phyloP scores from a whole-genome alignment of 768 basidiomycete genomes.

The Tephrocybe sp. region DNA sequence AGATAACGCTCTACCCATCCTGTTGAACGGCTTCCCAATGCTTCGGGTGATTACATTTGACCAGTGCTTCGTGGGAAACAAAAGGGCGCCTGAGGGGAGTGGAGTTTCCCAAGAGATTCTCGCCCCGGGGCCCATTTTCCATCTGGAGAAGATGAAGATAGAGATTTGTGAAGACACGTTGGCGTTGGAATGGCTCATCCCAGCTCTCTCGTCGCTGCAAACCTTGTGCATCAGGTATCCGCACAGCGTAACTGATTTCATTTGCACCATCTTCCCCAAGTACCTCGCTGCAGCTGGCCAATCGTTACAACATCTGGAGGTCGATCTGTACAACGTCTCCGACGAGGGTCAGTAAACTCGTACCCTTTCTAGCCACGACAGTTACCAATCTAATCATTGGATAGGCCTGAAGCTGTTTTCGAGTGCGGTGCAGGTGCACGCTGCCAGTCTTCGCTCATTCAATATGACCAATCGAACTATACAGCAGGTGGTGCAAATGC shows the following conservation, averaged over 20 bases:
- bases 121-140: background rate
- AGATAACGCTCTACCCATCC: slow-evolving; percentile 10
- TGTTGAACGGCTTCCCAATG: slow-evolving; percentile 14
- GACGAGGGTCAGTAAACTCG: background rate
- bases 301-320: slow-evolving; percentile 5
- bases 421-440: slow-evolving; percentile 2
- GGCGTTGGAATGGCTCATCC: slow-evolving; percentile 6
- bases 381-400: background rate
- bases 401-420: slow-evolving; percentile 4
- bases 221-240: background rate
- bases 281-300: slow-evolving; percentile 3
- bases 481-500: background rate
- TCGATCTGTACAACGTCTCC: background rate
- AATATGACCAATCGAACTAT: background rate
- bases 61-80: slow-evolving; percentile 2
- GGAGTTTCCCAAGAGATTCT: background rate
- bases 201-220: slow-evolving; percentile 9
- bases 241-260: background rate
- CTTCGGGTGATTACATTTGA: slow-evolving; percentile 12
- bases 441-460: slow-evolving; percentile 4
- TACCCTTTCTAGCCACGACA: background rate
- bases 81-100: background rate
- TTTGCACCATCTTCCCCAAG: background rate
- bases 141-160: slow-evolving; percentile 1
- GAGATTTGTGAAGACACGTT: background rate